A percentile compares a stretch with the other conserved stretches of the same genome.
These are phyloP conservation scores for Sarocladium brachiariae DNA, from an alignment of 2,329 filamentous ascomycete species.

Conservation along the genomic window DNA sequence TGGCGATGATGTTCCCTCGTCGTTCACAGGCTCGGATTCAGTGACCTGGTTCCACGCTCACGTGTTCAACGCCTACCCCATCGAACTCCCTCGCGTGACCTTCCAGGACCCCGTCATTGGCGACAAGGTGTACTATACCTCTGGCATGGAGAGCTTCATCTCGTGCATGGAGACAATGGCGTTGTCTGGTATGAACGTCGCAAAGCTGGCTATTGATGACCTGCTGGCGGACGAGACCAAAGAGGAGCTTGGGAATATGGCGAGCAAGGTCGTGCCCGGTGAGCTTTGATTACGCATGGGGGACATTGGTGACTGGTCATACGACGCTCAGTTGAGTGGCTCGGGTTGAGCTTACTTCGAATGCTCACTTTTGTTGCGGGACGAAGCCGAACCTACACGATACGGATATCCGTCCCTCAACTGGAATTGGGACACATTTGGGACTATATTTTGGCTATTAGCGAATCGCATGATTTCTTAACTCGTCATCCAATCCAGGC, in stretches of 20 bases:
- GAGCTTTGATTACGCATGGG: slow-evolving; percentile 6
- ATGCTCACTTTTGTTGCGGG: too few relatives aligned
- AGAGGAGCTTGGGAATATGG: background rate
- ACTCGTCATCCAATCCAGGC: too few relatives aligned
- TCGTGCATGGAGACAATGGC: slow-evolving; percentile 97
- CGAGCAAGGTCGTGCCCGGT: background rate
- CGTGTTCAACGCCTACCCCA: slow-evolving; percentile 78
- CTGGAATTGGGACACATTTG: too few relatives aligned
- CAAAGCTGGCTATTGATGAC: slow-evolving; percentile 60
- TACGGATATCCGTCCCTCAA: too few relatives aligned
- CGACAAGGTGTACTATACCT: slow-evolving; percentile 61
- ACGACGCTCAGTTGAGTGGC: too few relatives aligned
- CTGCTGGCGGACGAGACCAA: slow-evolving; percentile 24
- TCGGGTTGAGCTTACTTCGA: too few relatives aligned
- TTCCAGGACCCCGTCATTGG: slow-evolving; percentile 76
- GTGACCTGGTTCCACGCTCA: slow-evolving; percentile 75
- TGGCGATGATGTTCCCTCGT: slow-evolving; percentile 38
- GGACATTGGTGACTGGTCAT: too few relatives aligned
- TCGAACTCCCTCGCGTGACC: slow-evolving; percentile 73
- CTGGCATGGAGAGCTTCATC: slow-evolving; percentile 85
- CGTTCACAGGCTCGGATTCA: slow-evolving; percentile 30
- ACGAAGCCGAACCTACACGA: too few relatives aligned
- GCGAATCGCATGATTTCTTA: too few relatives aligned
- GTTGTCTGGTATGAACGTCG: slow-evolving; percentile 83
- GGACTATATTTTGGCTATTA: too few relatives aligned